These are phyloP conservation scores for Puccinellia tenuiflora DNA, from an alignment of 176 grass and related monocot species.

Conservation along the genomic window DNA sequence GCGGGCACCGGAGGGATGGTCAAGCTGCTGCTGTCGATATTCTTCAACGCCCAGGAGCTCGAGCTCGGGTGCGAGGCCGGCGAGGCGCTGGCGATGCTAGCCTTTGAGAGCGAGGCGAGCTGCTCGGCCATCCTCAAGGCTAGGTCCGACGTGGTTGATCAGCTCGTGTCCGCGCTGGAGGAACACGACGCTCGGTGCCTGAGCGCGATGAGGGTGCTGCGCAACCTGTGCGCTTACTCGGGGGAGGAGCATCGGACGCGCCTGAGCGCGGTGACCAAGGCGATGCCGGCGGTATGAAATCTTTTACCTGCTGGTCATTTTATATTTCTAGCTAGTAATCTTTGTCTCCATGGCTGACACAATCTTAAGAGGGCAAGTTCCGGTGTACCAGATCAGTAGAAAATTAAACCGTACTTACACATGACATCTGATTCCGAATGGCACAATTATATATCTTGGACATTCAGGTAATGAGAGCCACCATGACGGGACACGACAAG, in stretches of 20 bases:
- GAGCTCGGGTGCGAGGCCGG: slow-evolving; percentile 31
- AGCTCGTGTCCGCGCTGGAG: slow-evolving; percentile 21
- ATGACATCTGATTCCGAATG: neutral
- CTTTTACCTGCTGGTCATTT: neutral
- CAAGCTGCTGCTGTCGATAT: slow-evolving; percentile 46
- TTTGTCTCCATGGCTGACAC: neutral
- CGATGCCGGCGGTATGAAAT: slow-evolving; percentile 25
- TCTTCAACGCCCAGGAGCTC: slow-evolving; percentile 17
- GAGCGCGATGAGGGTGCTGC: slow-evolving; percentile 44
- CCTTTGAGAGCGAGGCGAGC: slow-evolving; percentile 53
- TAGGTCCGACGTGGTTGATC: slow-evolving; percentile 16
- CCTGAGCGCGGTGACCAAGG: slow-evolving; percentile 26
- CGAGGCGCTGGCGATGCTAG: slow-evolving; percentile 63
- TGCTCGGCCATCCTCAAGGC: slow-evolving; percentile 47
- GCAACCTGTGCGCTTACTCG: slow-evolving; percentile 50
- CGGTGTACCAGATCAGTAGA: neutral
- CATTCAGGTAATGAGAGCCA: slow-evolving; percentile 43
- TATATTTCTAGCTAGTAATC: neutral
- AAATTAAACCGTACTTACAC: neutral
- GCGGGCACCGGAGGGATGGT: slow-evolving; percentile 46
- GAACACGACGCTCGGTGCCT: slow-evolving; percentile 5
- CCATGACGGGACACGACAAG: slow-evolving; percentile 35
- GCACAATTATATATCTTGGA: neutral
- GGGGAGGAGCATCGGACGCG: neutral
- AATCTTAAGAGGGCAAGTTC: neutral